Evolutionary conservation across 2,329 filamentous ascomycete species (phyloP).

Genomic region (Fusarium incarnatum): DNA sequence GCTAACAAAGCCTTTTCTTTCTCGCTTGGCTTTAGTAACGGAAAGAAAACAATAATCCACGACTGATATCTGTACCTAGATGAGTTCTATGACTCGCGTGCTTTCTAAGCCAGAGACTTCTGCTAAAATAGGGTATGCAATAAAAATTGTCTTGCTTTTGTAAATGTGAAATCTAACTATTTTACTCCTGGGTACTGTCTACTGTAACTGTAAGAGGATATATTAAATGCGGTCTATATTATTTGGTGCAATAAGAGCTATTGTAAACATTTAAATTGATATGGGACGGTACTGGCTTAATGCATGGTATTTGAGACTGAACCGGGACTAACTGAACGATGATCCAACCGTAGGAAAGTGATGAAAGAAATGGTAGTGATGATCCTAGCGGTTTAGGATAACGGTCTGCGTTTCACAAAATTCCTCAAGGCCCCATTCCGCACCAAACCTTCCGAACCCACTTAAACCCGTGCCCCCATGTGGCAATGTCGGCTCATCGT

Average conservation of each 20-base stretch:
- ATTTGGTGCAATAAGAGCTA: neutral
- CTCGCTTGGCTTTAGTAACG: rapidly evolving
- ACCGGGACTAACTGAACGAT: rapidly evolving
- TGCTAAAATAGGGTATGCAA: rapidly evolving
- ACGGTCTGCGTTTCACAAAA: conserved; percentile 53
- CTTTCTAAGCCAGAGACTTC: neutral
- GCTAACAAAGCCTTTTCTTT: neutral
- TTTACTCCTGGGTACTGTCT: neutral
- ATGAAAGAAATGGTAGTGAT: rapidly evolving
- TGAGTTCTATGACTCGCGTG: neutral
- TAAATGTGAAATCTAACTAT: rapidly evolving
- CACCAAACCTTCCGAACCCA: conserved; percentile 69
- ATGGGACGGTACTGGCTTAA: rapidly evolving
- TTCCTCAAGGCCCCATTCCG: conserved; percentile 6
- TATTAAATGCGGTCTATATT: rapidly evolving
- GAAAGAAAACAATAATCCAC: neutral
- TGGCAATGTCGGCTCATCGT: conserved; percentile 70
- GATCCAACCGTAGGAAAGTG: neutral
- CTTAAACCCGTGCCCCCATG: conserved; percentile 73
- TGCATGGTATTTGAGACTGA: neutral
- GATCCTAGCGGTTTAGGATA: neutral
- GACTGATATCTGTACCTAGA: neutral
- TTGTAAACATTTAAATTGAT: neutral
- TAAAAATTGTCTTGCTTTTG: neutral
- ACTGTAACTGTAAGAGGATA: neutral